Evolutionary conservation across 2,329 filamentous ascomycete species (phyloP).

Genomic region (Colletotrichum salicis): DNA sequence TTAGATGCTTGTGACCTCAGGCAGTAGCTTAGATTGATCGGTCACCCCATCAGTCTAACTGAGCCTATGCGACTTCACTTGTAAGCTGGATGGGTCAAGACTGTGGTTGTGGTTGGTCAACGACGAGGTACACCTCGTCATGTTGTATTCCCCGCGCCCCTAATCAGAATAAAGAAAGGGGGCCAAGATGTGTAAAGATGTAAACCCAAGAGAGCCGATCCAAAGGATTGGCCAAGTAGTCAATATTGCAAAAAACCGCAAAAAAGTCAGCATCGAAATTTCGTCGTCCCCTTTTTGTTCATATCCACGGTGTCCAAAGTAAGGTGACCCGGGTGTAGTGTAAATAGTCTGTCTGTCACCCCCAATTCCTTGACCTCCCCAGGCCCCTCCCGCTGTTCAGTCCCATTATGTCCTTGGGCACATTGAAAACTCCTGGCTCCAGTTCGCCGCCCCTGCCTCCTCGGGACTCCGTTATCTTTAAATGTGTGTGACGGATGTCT

Average conservation of each 20-base stretch:
- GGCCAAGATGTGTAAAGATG: background rate
- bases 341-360: background rate
- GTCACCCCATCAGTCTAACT: no score
- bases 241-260: background rate
- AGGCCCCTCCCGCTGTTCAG: background rate
- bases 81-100: background rate
- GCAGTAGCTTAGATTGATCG: no score
- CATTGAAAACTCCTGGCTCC: slow-evolving; percentile 30
- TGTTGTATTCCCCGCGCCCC: background rate
- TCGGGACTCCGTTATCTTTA: background rate
- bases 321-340: background rate
- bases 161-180: background rate
- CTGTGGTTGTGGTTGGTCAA: background rate
- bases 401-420: slow-evolving; percentile 10
- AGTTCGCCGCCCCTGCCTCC: slow-evolving; percentile 11
- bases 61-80: background rate
- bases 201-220: background rate
- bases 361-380: background rate
- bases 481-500: background rate
- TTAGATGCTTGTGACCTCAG: no score
- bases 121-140: background rate
- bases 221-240: background rate
- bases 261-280: background rate
- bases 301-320: background rate
- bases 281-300: background rate